Evolutionary conservation across 2,329 filamentous ascomycete species (phyloP), one percentile per base, ranked within the genome.

Genomic region (Ascochyta fabae): DNA sequence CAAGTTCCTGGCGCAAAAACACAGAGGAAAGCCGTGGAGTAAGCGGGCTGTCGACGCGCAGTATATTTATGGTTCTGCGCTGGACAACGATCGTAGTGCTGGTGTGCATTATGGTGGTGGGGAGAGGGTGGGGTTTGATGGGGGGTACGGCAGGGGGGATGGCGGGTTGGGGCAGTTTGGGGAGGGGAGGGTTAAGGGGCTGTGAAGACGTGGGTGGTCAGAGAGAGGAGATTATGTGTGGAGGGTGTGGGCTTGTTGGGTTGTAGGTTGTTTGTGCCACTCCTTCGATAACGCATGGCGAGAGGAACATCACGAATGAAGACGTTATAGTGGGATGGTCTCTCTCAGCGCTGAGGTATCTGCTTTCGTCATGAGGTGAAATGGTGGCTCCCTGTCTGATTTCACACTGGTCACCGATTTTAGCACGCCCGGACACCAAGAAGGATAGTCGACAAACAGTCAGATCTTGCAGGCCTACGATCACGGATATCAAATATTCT

Each of bases 1-100:
- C 16, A 46, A 38, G 15, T 67, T 60, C 55, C 53, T 67, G 6
- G 65, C 66, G 19, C 65, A 67, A 39, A 56, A 65, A 8, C 61
- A 60, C 10, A 59, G 59, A 13, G 56, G 58, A 6, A 50, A 41
- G 12, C 41, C 53, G 1, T 58, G 47, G 46, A 51, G 35, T 1
- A n/a, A n/a, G 4, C 29, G 31, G 2, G 16, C 24, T 1, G 43
- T 56, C 15, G 47, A 56, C 13, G 38, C 42, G 33, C 43, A 38
- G 31, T 51, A 26, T 13, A 29, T 56, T 0, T 56, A 56, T 19
- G 53, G 53, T 2, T 29, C 6, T 4, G 39, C 54, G 2, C 8
- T 57, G 34, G 23, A 13, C 13, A 34, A 48, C 12, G 56, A 53
- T 10, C 19, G 36, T 0, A 58, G 64, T 6, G 9, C 59, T 0